Base-by-base conservation (phyloP, 441 rosid genomes). In the Erodium moschatum region DNA sequence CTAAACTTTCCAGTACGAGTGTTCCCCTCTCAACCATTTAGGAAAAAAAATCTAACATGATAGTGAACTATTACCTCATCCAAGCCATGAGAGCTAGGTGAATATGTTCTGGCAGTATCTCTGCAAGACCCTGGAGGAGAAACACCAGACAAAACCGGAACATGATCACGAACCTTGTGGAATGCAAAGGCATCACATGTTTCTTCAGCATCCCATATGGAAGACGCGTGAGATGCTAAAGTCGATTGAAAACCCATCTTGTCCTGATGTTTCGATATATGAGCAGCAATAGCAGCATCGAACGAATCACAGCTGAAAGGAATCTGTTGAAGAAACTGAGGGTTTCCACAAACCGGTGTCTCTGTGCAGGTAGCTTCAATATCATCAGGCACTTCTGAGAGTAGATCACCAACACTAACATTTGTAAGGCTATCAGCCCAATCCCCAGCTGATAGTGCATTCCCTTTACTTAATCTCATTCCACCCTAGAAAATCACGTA, bases 201-300 rank as follows among this genome's bases (percentile, higher is more conserved):
- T 76, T 94, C 97, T 79, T 94, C 99, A 70, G 91, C 96, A 80
- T 88, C 99, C 97, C 96, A 94, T 65, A 88, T 82, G 33, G 97
- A 89, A 50, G 90, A 77, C 21, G 86, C 68, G 67, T 82, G 85
- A 76, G 84, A 74, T 70, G 78, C 66, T 69, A 78, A 64, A 3
- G 77, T 68, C n/a, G 87, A 76, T 68, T 77, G 74, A 72, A 72
- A 70, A 50, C 71, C 85, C 69, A 75, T 76, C 80, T 80, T 86
- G 76, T 81, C 82, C 77, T 88, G 94, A 72, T 88, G 94, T 77
- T 76, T 86, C 64, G 86, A 84, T 73, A 91, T 74, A 79, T 94
- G 97, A 70, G 96, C 99, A 79, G 98, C 98, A 75, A 91, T 85
- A 62, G 90, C 99, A 72, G 97, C 97, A 81, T 94, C 99, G 65